Evolutionary conservation across 179 eudicot species (phyloP).

Genomic region (Camellia oleifera): DNA sequence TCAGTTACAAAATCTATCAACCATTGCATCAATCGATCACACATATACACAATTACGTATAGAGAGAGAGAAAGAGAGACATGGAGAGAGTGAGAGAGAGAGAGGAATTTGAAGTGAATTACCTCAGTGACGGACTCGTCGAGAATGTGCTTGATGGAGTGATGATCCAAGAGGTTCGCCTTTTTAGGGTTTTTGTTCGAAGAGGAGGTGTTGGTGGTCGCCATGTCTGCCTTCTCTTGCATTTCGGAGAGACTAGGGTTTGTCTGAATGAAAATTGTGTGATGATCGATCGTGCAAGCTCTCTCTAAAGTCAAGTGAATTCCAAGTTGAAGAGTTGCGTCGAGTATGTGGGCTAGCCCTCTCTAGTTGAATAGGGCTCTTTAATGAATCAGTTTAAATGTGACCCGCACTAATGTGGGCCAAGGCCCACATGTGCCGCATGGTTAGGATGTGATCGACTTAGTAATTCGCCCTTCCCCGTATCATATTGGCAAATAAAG

Average conservation of each 20-base stretch:
- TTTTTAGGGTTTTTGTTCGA: constrained; percentile 56
- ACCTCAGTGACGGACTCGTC: constrained; percentile 78
- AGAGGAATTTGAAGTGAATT: background rate
- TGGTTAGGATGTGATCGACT: background rate
- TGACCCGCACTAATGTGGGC: background rate
- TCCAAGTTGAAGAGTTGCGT: background rate
- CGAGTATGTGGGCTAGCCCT: background rate
- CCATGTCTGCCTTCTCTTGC: constrained; percentile 24
- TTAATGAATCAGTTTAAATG: background rate
- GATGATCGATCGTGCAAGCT: background rate
- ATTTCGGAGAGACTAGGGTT: constrained; percentile 26
- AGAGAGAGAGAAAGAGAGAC: background rate
- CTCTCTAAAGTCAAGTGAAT: background rate
- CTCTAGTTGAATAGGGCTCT: background rate
- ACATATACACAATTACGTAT: background rate
- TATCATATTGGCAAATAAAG: too few relatives aligned
- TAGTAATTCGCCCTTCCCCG: too few relatives aligned
- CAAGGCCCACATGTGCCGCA: background rate
- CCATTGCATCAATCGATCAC: background rate
- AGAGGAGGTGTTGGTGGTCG: constrained; percentile 10
- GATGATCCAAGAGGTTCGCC: constrained; percentile 68
- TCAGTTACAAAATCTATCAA: constrained; percentile 2
- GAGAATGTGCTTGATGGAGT: constrained; percentile 67
- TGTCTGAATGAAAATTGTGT: constrained; percentile 14
- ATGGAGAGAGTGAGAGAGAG: background rate